Conservation (phyloP, 495 filamentous ascomycete species). For the Sabuloglossum arenarium region DNA sequence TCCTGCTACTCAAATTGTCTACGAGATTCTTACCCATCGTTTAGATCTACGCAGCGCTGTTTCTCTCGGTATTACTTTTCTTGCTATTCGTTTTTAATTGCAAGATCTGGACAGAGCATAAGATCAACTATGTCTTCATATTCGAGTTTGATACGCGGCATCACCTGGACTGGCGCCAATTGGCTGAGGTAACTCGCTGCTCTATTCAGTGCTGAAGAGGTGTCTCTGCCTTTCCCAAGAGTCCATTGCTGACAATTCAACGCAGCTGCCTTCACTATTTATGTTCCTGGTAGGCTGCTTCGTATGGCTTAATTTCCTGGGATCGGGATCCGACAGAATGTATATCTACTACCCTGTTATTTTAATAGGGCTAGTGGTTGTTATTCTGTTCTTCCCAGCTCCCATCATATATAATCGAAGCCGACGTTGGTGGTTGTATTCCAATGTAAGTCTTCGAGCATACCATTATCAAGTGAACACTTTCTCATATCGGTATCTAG, state of each 20-base stretch:
- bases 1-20: neutral
- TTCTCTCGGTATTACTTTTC: conserved; percentile 52
- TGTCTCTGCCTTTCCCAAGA: neutral
- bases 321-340: conserved; percentile 38
- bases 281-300: conserved; percentile 56
- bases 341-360: conserved; percentile 83
- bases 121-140: conserved; percentile 90
- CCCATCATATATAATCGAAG: conserved; percentile 55
- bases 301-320: conserved; percentile 72
- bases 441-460: conserved; percentile 36
- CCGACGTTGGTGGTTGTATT: conserved; percentile 66
- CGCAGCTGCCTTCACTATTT: conserved; percentile 51
- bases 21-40: neutral
- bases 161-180: conserved; percentile 70
- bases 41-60: conserved; percentile 73
- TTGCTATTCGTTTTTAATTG: conserved; percentile 60
- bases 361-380: conserved; percentile 40
- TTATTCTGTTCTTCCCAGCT: conserved; percentile 54
- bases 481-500: conserved; percentile 19
- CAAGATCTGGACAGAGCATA: conserved; percentile 55
- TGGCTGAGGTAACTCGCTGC: conserved; percentile 37
- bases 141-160: conserved; percentile 86
- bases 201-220: neutral
- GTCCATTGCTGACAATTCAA: neutral
- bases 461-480: neutral